Evolutionary conservation across 306 rosid species (phyloP).

Genomic region (Glycine tomentella): DNA sequence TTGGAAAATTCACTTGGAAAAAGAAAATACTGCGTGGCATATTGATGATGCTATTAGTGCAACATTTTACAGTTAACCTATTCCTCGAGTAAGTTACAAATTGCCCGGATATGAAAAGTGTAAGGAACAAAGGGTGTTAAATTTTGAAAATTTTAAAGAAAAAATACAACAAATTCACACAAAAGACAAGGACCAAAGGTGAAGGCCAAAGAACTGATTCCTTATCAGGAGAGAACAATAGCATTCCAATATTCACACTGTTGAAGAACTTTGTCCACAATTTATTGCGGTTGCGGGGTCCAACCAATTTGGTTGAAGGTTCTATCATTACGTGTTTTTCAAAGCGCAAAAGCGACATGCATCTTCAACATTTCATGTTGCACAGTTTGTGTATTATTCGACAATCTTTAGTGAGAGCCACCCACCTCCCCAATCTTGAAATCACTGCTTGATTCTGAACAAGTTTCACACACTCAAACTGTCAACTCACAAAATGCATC

Average conservation of each 20-base stretch:
- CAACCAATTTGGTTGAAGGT: slow-evolving; percentile 15
- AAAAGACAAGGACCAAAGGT: slow-evolving; percentile 38
- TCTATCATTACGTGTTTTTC: neutral
- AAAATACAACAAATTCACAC: neutral
- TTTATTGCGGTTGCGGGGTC: neutral
- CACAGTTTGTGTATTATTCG: neutral
- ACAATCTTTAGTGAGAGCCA: neutral
- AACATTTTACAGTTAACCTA: neutral
- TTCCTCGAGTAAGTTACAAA: neutral
- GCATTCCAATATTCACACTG: slow-evolving; percentile 27
- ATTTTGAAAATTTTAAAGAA: neutral
- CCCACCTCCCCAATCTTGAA: neutral
- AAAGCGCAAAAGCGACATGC: neutral
- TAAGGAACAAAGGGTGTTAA: neutral
- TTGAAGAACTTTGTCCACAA: slow-evolving; percentile 31
- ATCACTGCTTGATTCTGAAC: neutral
- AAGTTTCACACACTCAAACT: no score
- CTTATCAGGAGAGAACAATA: slow-evolving; percentile 19
- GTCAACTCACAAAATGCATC: no score
- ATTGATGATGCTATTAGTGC: neutral
- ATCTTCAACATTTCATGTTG: neutral
- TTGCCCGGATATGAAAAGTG: neutral
- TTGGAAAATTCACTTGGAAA: neutral
- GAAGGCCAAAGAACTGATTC: slow-evolving; percentile 24
- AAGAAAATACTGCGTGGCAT: neutral